phyloP scores from a whole-genome alignment of 345 rosid species.

The Citrus inodora region DNA sequence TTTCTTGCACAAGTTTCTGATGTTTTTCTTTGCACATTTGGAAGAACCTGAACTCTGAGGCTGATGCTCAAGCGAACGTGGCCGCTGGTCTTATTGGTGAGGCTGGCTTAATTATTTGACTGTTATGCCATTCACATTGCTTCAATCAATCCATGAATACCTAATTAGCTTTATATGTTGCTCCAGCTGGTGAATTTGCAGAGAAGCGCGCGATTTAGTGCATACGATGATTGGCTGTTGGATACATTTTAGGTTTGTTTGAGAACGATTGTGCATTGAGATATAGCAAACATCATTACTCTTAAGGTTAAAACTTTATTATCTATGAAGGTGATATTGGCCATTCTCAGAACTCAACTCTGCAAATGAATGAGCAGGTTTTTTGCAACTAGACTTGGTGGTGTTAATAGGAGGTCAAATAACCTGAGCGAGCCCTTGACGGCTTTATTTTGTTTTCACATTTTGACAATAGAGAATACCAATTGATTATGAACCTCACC shows the following conservation, averaged over 20 bases:
- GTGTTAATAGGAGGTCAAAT: no score
- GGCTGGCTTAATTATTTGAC: slow-evolving; percentile 17
- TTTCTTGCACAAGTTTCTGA: background rate
- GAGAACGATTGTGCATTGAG: background rate
- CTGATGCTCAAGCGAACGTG: slow-evolving; percentile 81
- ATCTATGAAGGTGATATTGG: background rate
- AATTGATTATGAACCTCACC: no score
- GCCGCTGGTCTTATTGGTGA: slow-evolving; percentile 38
- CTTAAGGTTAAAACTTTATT: background rate
- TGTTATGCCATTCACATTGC: background rate
- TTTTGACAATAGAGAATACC: no score
- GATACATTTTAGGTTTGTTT: slow-evolving; percentile 22
- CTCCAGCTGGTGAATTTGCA: slow-evolving; percentile 52
- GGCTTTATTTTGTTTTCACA: no score
- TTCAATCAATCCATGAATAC: slow-evolving; percentile 4
- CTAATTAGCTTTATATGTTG: slow-evolving; percentile 3
- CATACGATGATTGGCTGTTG: slow-evolving; percentile 1
- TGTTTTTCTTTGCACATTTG: slow-evolving; percentile 14
- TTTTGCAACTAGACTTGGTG: no score
- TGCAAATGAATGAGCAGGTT: no score
- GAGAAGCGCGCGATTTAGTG: slow-evolving; percentile 29
- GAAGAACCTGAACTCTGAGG: slow-evolving; percentile 60
- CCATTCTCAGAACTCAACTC: background rate
- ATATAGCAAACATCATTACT: background rate
- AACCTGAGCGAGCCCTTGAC: no score